Base-by-base conservation (phyloP, 768 basidiomycete species). In the Suillus subluteus region DNA sequence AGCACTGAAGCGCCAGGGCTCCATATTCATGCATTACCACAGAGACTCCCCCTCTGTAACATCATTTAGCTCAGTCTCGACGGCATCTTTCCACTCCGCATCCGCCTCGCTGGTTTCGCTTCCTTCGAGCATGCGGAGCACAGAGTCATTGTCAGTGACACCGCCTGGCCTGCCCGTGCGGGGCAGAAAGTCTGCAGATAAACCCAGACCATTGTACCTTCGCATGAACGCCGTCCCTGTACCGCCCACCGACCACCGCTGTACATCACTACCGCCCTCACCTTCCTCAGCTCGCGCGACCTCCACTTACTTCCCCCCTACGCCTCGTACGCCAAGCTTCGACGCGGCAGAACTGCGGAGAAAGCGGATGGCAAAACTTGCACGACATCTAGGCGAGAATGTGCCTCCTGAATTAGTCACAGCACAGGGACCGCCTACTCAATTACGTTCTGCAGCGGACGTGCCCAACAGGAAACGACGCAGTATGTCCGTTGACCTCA, bases 351-450 rank as follows among this genome's bases (percentile, higher is more conserved):
- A 79, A 67, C 69, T 78, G 21, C 79, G 82, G 23, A 73, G 87
- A 54, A 80, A 78, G 68, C 85, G 84, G 68, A 81, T 88, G 82
- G 86, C 85, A 7, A 89, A 89, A 74, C 80, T 89, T 41, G 73
- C 80, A 2, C 82, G 87, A 52, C 86, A 85, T 30, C 78, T 89
- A 8, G 88, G 88, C 41, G 87, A 88, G 75, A 83, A 82, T 66
- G 78, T 89, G 46, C 88, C 88, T 18, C 73, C 82, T 3, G 87
- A 87, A 70, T 82, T 89, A 32, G 82, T 89, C 54, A 77, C 81
- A 41, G 71, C 80, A 18, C 59, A 30, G n/a, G 38, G 18, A 18
- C 59, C 26, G 18, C 59, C 18, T 21, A 3, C 40, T 43, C 40
- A 8, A 43, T 30, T 23, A 43, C 41, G 41, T 43, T 23, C 73